Base-by-base conservation (phyloP, 805 yeast genomes). In the Candida tibetensis region DNA sequence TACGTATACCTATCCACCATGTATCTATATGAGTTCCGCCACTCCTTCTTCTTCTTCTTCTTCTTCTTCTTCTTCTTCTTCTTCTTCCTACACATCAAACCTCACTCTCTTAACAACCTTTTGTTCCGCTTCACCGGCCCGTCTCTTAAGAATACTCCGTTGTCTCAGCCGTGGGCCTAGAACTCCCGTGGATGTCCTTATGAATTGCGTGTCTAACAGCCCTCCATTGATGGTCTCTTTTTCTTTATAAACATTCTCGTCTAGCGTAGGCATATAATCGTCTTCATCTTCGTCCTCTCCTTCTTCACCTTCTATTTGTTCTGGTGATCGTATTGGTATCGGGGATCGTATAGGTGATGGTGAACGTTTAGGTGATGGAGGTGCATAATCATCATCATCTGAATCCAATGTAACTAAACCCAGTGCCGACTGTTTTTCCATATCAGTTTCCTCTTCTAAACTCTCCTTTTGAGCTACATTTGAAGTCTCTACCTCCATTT, bases 61-160 rank as follows among this genome's bases (percentile, higher is more conserved):
- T 21, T 7, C 25, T 21, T 10, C 9, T 7, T 21, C 25, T 21
- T 7, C 25, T 21, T 21, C 25, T 10, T 21, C 10, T 10, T 21
- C 25, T 10, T 21, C 25, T 21, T 21, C 12, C 23, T 32, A 47
- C 6, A 45, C 46, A 17, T 49, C 60, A 39, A 65, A 66, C 32
- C 71, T 49, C 1, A 66, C 72, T 29, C 60, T 48, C 45, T 66
- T 40, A 16, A 28, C 31, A 19, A 32, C 36, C n/a, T 34, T 16
- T 1, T 22, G 17, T 9, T 28, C 27, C 9, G 18, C 10, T 9
- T 39, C 39, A 12, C n/a, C 15, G 4, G 43, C 32, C n/a, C 18
- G 18, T 4, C 43, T 23, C 23, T 40, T 40, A 16, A 40, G 39
- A 10, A 35, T 37, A 25, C 23, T 29, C 18, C 28, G 34, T 21